Conservation (phyloP, 2,329 filamentous ascomycete species). For the Clarireedia sp. region DNA sequence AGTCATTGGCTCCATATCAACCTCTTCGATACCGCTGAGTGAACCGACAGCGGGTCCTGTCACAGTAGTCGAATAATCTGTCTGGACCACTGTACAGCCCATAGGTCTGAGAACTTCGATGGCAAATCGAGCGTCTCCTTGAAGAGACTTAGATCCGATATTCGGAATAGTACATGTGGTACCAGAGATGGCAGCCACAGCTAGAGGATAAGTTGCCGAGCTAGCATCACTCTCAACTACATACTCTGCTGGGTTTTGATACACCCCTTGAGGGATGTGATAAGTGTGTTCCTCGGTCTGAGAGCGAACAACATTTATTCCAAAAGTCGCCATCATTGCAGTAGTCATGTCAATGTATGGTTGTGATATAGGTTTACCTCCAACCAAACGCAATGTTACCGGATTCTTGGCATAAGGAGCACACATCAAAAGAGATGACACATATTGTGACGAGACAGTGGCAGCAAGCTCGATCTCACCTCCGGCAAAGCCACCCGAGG, state of each 20-base stretch:
- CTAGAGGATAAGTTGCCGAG: slow-evolving; percentile 91
- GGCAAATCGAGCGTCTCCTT: slow-evolving; percentile 92
- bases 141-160: slow-evolving; percentile 83
- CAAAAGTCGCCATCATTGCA: slow-evolving; percentile 92
- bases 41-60: slow-evolving; percentile 72
- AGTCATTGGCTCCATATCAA: slow-evolving; percentile 99
- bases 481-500: slow-evolving; percentile 74
- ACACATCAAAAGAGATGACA: slow-evolving; percentile 93
- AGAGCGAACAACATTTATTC: slow-evolving; percentile 71
- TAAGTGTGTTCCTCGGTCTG: slow-evolving; percentile 80
- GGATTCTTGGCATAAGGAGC: slow-evolving; percentile 93
- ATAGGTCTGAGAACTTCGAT: slow-evolving; percentile 84
- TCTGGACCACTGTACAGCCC: slow-evolving; percentile 87
- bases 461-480: slow-evolving; percentile 87
- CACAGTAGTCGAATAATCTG: slow-evolving; percentile 79
- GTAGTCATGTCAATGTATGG: slow-evolving; percentile 99
- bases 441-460: slow-evolving; percentile 97
- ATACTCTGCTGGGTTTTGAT: slow-evolving; percentile 79
- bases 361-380: slow-evolving; percentile 96
- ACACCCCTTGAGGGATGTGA: slow-evolving; percentile 78
- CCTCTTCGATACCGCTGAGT: slow-evolving; percentile 66
- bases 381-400: slow-evolving; percentile 81
- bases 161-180: slow-evolving; percentile 95
- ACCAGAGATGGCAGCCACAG: slow-evolving; percentile 89
- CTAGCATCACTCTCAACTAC: slow-evolving; percentile 95